A percentile compares a stretch with the other conserved stretches of the same genome.
phyloP scores from a whole-genome alignment of 169 alveolate species.

The Plasmodium relictum region DNA sequence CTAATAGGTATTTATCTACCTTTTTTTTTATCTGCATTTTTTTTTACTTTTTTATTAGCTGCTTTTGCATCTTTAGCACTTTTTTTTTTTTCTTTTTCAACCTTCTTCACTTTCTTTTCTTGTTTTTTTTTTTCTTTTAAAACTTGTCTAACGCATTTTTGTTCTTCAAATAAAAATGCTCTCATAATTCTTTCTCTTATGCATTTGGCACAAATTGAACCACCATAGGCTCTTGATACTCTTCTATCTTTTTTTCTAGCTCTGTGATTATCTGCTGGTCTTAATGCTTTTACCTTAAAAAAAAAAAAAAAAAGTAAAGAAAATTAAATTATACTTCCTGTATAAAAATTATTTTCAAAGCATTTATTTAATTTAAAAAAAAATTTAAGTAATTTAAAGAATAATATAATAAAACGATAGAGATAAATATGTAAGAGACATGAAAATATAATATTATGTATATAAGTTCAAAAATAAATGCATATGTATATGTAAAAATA shows the following conservation, averaged over 20 bases:
- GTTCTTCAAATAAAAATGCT: constrained; percentile 94
- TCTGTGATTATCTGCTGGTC: constrained; percentile 85
- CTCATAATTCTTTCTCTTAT: constrained; percentile 92
- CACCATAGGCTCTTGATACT: constrained; percentile 95
- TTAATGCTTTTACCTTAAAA: constrained; percentile 81
- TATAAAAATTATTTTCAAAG: no score
- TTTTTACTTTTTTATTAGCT: constrained; percentile 24
- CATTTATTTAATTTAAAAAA: no score
- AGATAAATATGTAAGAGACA: no score
- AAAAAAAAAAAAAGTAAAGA: constrained; percentile 1
- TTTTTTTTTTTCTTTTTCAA: constrained; percentile 66
- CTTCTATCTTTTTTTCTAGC: constrained; percentile 87
- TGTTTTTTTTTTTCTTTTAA: constrained; percentile 83
- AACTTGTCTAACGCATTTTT: constrained; percentile 89
- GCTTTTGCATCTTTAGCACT: constrained; percentile 57
- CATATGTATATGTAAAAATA: neutral
- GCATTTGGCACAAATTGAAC: constrained; percentile 88
- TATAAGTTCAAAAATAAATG: neutral
- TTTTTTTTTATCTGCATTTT: constrained; percentile 58
- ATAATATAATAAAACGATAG: no score
- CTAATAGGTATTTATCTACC: constrained; percentile 23
- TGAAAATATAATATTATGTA: no score
- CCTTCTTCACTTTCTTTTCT: constrained; percentile 78
- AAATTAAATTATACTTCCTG: neutral
- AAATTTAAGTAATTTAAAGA: no score